Base-by-base conservation (phyloP, 495 filamentous ascomycete genomes). In the Thermothielavioides terrestris region DNA sequence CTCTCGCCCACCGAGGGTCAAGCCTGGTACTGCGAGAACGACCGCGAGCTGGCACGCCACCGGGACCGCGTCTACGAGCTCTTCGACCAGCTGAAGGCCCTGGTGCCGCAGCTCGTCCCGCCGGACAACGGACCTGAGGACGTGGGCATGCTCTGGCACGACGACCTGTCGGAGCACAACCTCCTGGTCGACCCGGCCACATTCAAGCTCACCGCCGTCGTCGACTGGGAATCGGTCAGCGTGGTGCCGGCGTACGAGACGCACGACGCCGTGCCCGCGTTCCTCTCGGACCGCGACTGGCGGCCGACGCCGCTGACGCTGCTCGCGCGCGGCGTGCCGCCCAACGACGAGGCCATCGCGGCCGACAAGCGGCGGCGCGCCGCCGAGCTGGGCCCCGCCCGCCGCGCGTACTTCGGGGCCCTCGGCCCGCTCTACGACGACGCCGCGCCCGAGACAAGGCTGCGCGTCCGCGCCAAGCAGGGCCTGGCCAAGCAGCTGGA, bases 181-280 rank as follows among this genome's bases (percentile, higher is more conserved):
- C 32, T 61, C 11, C 49, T 65, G 10, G 18, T 65, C 15, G 54
- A 58, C 36, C 45, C 52, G 1, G 32, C 35, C 50, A 68, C 59
- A 2, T 48, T 49, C 44, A 47, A 56, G 22, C 47, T 65, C 14
- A 47, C 37, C 9, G 60, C 49, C 10, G 42, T 63, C n/a, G 55
- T 63, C 11, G 60, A 63, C 42, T 68, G 64, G 61, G 65, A 66
- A 54, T 68, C 67, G 51, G 49, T 63, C 12, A 63, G 68, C 46
- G 92, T 95, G 64, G 87, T 95, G 77, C 50, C 50, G 6, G 50
- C 50, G 6, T 52, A 52, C 50, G 50, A 52, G 28, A 46, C 41
- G 2, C 20, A 91, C 86, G 7, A 90, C 83, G 36, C 87, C 91
- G 61, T 94, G 89, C 66, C 91, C 85, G 7, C 88, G 86, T 26